These are phyloP conservation scores for Phalaenopsis aphrodite DNA, from an alignment of 106 monocot species.

Conservation along the genomic window DNA sequence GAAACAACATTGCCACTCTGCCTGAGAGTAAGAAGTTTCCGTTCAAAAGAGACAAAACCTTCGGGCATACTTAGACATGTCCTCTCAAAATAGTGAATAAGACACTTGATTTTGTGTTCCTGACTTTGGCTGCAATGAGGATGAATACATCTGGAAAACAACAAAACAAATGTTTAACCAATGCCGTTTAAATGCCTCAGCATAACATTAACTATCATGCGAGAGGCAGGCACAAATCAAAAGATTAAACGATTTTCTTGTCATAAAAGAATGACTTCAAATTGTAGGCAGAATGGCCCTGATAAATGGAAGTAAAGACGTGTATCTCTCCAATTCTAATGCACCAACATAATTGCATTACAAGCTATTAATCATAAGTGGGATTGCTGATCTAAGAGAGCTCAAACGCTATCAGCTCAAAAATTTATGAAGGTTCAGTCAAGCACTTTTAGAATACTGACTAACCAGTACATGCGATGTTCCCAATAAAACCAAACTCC, in stretches of 20 bases:
- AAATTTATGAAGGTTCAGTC: neutral
- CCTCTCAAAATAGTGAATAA: conserved; percentile 87
- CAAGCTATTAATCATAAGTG: neutral
- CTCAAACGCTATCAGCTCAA: neutral
- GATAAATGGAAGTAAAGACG: neutral
- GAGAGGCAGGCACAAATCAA: neutral
- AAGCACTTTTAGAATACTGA: neutral
- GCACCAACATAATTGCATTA: neutral
- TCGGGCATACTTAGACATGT: conserved; percentile 44
- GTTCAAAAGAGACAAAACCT: conserved; percentile 68
- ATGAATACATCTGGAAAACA: conserved; percentile 45
- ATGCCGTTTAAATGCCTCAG: neutral
- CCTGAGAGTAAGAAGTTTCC: conserved; percentile 62
- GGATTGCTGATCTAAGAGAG: neutral
- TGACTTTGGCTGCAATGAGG: conserved; percentile 43
- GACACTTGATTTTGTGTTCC: conserved; percentile 80
- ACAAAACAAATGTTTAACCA: neutral
- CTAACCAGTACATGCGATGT: neutral
- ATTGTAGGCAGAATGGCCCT: neutral
- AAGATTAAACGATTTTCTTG: neutral
- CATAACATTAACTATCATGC: neutral
- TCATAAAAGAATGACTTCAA: neutral
- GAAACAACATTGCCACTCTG: conserved; percentile 13
- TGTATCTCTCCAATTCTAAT: neutral
- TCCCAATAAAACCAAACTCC: neutral